Evolutionary conservation across 371 early-diverging fungal species (phyloP).

Genomic region (Apophysomyces elegans): DNA sequence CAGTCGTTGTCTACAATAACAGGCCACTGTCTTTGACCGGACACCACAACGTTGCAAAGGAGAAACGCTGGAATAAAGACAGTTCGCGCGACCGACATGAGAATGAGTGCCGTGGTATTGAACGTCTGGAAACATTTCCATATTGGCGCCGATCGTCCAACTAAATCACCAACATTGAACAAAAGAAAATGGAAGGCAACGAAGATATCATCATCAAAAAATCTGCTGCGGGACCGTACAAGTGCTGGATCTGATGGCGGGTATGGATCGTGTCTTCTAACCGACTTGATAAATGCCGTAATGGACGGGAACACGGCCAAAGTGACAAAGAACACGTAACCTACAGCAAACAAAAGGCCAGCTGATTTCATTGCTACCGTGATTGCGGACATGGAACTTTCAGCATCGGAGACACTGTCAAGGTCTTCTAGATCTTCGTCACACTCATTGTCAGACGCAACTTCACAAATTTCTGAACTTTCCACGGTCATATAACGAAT

Average conservation of each 20-base stretch:
- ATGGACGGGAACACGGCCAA: slow-evolving; percentile 80
- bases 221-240: slow-evolving; percentile 23
- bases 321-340: slow-evolving; percentile 69
- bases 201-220: slow-evolving; percentile 66
- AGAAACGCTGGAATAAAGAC: slow-evolving; percentile 75
- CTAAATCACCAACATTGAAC: slow-evolving; percentile 79
- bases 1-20: slow-evolving; percentile 65
- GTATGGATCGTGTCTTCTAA: slow-evolving; percentile 30
- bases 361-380: slow-evolving; percentile 33
- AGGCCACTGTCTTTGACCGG: slow-evolving; percentile 47
- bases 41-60: slow-evolving; percentile 67
- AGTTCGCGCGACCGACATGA: slow-evolving; percentile 54
- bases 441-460: neutral
- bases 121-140: slow-evolving; percentile 35
- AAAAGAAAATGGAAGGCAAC: slow-evolving; percentile 77
- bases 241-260: slow-evolving; percentile 15
- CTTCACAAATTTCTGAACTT: slow-evolving; percentile 17
- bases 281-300: slow-evolving; percentile 71
- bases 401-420: neutral
- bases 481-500: slow-evolving; percentile 42
- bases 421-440: slow-evolving; percentile 18
- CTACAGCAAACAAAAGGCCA: slow-evolving; percentile 57
- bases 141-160: slow-evolving; percentile 64
- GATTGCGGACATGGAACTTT: neutral
- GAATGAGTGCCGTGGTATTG: slow-evolving; percentile 46